Base-by-base conservation (phyloP, 345 rosid genomes). In the Barbarea vulgaris region DNA sequence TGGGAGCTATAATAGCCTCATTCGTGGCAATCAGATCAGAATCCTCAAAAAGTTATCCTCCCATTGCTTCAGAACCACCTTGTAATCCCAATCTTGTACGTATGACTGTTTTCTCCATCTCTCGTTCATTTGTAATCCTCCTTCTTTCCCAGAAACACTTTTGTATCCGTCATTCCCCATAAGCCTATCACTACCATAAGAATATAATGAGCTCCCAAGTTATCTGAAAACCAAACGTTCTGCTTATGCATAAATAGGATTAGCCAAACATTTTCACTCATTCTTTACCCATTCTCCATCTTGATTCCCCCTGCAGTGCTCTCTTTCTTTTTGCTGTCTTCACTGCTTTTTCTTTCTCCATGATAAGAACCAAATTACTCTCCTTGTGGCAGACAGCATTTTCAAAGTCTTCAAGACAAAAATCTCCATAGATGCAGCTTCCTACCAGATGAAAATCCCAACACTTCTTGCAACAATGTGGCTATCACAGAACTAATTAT, bases 351-450 rank as follows among this genome's bases (percentile, higher is more conserved):
- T 83, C 28, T 51, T 33, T 70, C 83, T 95, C 99, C 62, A 83
- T 84, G 51, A 88, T 83, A 67, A 95, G 91, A 78, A 71, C 84
- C 88, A 89, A 74, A 82, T 86, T 92, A 85, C 92, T 83, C 56
- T 87, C 98, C 84, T 90, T 92, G 77, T 90, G 93, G 83, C 93
- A 88, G 67, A 95, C 72, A 53, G 98, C 93, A 83, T 87, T 95
- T 78, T 95, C 97, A 76, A 95, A 90, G 83, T 95, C 96, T 84
- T 86, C 94, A 34, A 95, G 84, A 62, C 96, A 85, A n/a, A 84
- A 92, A 95, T 34, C 90, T 87, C 77, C 73, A 90, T 73, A 95
- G 80, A 73, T 84, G 83, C 76, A 95, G 80, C 81, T 81, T 83
- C 80, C 86, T 84, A 72, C 91, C 73, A 82, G 86, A 95, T 54